A percentile compares a stretch with the other conserved stretches of the same genome.
These are phyloP conservation scores for Datura wrightii DNA, from an alignment of 257 asterid genomes.

Conservation along the genomic window DNA sequence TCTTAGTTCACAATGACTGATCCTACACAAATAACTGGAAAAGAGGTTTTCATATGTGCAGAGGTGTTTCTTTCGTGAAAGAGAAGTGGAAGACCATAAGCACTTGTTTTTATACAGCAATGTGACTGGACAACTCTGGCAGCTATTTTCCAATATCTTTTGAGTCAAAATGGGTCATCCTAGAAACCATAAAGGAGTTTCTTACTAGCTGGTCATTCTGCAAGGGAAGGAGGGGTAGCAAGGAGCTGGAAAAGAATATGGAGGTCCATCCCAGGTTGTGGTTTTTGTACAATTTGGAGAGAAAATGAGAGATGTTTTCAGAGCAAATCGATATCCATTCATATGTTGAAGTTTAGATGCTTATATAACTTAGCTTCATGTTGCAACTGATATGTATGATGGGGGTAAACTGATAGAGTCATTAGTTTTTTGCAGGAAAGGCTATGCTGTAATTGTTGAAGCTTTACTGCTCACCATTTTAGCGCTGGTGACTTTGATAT, in stretches of 20 bases:
- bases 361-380: not conserved
- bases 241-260: not conserved
- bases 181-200: not conserved
- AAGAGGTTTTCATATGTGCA: no score
- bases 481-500: not conserved
- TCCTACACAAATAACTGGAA: no score
- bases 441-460: not conserved
- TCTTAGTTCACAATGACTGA: no score
- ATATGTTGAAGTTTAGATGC: not conserved
- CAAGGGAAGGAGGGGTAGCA: not conserved
- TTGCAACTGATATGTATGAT: not conserved
- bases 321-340: not conserved
- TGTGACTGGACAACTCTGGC: not conserved
- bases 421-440: not conserved
- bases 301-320: not conserved
- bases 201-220: not conserved
- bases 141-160: not conserved
- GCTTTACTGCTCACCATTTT: not conserved
- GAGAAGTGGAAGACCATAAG: no score
- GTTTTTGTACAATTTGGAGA: not conserved
- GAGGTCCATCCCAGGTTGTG: not conserved
- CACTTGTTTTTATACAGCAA: not conserved
- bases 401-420: not conserved
- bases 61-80: no score
- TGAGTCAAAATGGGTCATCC: not conserved